Conservation (phyloP, 2,329 filamentous ascomycete genomes). For the Trichoderma asperellum region DNA sequence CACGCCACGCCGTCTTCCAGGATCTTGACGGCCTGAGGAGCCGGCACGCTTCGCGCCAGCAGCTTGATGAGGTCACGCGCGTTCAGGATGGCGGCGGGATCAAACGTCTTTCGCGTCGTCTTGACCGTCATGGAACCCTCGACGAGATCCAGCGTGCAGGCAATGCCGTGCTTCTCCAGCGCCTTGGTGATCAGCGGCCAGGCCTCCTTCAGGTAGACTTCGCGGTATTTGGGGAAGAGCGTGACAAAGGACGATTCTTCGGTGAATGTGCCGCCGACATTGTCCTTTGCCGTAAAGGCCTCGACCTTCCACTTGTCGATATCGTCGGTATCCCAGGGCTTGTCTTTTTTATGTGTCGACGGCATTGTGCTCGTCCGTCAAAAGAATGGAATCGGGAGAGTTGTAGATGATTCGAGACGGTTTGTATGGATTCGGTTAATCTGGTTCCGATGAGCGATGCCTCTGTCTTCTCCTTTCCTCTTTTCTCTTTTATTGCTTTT, state of each 20-base stretch:
- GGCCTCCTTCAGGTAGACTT: constrained; percentile 87
- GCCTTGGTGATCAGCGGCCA: constrained; percentile 90
- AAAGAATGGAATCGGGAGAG: background rate
- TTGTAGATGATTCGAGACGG: background rate
- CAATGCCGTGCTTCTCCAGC: constrained; percentile 85
- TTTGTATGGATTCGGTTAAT: background rate
- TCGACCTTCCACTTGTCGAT: constrained; percentile 98
- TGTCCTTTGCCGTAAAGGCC: constrained; percentile 82
- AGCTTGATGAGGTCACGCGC: constrained; percentile 94
- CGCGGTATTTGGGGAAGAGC: constrained; percentile 94
- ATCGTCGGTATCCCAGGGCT: constrained; percentile 95
- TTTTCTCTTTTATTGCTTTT: background rate
- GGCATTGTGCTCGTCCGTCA: constrained; percentile 62
- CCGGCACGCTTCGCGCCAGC: constrained; percentile 86
- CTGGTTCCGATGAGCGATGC: too few relatives aligned
- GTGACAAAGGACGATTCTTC: constrained; percentile 91
- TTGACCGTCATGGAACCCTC: constrained; percentile 97
- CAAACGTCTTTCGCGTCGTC: constrained; percentile 88
- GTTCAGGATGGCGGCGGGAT: constrained; percentile 91
- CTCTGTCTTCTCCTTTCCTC: too few relatives aligned
- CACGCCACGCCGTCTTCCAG: constrained; percentile 88
- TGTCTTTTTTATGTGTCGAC: constrained; percentile 85
- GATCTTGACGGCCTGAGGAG: constrained; percentile 91
- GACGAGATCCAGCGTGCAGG: constrained; percentile 89
- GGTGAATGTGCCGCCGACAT: constrained; percentile 79